Evolutionary conservation across 495 filamentous ascomycete genomes (phyloP), one percentile per base, ranked within the genome.

Genomic region (Niebla homalea): DNA sequence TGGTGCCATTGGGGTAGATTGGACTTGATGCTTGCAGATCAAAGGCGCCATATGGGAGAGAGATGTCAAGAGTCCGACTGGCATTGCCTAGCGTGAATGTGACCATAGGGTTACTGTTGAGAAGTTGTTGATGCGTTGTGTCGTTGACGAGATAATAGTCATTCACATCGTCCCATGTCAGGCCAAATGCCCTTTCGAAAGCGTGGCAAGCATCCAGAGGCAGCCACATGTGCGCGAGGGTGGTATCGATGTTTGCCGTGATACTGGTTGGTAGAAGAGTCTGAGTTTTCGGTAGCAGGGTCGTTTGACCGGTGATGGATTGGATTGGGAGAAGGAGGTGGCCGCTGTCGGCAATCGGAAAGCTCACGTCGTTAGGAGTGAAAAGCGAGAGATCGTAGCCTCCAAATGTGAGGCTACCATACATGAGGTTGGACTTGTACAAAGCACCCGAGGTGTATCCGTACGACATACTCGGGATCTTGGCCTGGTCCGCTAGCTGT

Each of bases 311-410:
- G 16, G 46, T 66, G 51, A 80, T 72, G 16, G 62, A 67, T 49
- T 70, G 62, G 14, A 79, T 59, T 6, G 48, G 60, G 3, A 77
- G 64, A 1, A 71, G 64, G 5, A 77, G 57, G 50, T 75, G 73
- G 4, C 67, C 55, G 15, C 69, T 66, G 36, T 69, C 59, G 53
- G 77, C 68, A 61, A 78, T 70, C 16, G 55, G 60, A 52, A 79
- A 74, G 11, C 60, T 65, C 18, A 74, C 55, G 39, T 71, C 48
- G 54, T 75, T 78, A 2, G 67, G 63, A 5, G 62, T 57, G 53
- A 76, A 78, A 29, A 72, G 61, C 4, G 74, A 70, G 7, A 64
- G 55, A 53, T 80, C 76, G 56, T 77, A 80, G 7, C 77, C 77
- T 14, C 75, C 76, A 38, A 80, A 67, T 11, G 76, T 77, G n/a